phyloP scores from a whole-genome alignment of 768 basidiomycete species.

The Podaxis rugospora region DNA sequence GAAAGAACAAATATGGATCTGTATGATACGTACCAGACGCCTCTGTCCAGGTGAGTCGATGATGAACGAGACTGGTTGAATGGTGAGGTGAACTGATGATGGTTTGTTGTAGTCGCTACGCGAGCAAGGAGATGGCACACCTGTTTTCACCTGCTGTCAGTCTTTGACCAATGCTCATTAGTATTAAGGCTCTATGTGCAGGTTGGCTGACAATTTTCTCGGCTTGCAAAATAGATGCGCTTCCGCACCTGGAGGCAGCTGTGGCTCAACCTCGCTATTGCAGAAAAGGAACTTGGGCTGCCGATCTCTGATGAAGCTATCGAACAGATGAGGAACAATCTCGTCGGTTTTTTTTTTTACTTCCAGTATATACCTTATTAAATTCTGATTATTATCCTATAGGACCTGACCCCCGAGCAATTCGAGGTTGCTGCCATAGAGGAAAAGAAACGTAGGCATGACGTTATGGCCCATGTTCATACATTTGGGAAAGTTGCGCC shows the following conservation, averaged over 20 bases:
- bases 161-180: constrained; percentile 12
- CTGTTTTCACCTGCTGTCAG: constrained; percentile 91
- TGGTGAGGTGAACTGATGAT: neutral
- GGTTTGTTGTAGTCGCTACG: constrained; percentile 74
- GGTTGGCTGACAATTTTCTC: neutral
- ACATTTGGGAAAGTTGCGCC: constrained; percentile 94
- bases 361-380: neutral
- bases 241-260: constrained; percentile 94
- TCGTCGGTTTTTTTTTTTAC: constrained; percentile 44
- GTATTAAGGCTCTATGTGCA: neutral
- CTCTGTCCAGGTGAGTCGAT: constrained; percentile 61
- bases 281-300: constrained; percentile 93
- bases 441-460: constrained; percentile 96
- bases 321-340: constrained; percentile 89
- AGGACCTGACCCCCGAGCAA: constrained; percentile 85
- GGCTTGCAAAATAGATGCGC: constrained; percentile 60
- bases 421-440: constrained; percentile 89
- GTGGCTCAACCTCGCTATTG: constrained; percentile 95
- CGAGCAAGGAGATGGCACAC: constrained; percentile 97
- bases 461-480: constrained; percentile 99
- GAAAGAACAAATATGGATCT: constrained; percentile 42
- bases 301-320: constrained; percentile 88
- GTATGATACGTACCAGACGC: constrained; percentile 75
- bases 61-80: neutral
- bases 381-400: neutral